Base-by-base conservation (phyloP, 2,329 filamentous ascomycete genomes). In the Stachybotrys elegans region DNA sequence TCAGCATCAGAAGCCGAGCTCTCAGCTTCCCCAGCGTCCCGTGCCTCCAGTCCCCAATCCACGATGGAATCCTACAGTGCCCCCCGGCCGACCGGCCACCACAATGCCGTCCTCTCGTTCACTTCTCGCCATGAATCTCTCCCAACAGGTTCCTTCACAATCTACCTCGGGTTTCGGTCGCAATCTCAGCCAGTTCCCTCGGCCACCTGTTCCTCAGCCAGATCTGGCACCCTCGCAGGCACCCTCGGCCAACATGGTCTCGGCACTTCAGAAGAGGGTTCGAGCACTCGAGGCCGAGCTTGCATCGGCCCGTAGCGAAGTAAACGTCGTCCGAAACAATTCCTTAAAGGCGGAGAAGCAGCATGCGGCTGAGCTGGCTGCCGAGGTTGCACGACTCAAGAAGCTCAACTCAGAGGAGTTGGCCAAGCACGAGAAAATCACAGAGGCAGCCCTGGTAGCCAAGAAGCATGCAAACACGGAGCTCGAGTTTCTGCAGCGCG, bases 271-370 rank as follows among this genome's bases (percentile, higher is more conserved):
- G 51, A 73, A 76, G 22, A 72, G 76, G 29, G 62, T 83, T 25
- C 64, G 66, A 7, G 67, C 71, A 2, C 67, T 84, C 4, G 72
- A 78, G 51, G 66, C 74, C 6, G 78, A 81, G 40, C 71, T 84
- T 14, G 72, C 72, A 43, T 74, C 76, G 3, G 85, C 86, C 53
- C 71, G 78, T 16, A 88, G 88, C 40, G 86, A 91, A 59, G 81
- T 82, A 22, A 76, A 84, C 41, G 89, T 91, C 48, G 73, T 91
- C n/a, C 79, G 88, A 25, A 77, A 78, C 47, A 88, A 87, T 47
- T 74, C 81, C 32, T 77, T 83, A 40, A 84, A 80, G 54, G 68
- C 73, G 0, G 70, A 72, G 14, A 77, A 79, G 42, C 76, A 82
- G 38, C 79, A 84, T 55, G 80, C 87, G 40, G 73, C 75, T 20